Evolutionary conservation across 1,284 basidiomycete genomes (phyloP).

Genomic region (Rhizopogon parksii): DNA sequence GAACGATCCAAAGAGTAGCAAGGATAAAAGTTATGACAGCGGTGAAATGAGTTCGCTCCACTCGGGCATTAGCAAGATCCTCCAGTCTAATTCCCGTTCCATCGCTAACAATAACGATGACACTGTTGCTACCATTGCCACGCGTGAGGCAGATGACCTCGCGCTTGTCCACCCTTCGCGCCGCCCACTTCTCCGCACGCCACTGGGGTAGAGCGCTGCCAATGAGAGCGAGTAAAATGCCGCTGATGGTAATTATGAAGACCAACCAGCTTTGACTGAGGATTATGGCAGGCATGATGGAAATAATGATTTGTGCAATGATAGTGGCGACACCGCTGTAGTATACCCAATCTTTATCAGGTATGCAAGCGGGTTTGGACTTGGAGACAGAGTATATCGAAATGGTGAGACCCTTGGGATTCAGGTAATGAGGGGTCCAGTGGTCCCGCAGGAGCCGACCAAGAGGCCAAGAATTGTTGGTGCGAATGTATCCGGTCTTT

Average conservation of each 20-base stretch:
- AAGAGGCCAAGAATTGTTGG: constrained; percentile 28
- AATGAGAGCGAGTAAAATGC: constrained; percentile 9
- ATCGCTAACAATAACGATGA: constrained; percentile 27
- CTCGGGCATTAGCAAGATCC: constrained; percentile 24
- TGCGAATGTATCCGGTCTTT: constrained; percentile 21
- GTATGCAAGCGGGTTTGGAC: constrained; percentile 13
- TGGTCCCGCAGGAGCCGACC: neutral
- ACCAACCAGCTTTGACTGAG: constrained; percentile 23
- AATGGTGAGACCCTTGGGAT: constrained; percentile 21
- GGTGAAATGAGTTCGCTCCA: constrained; percentile 4
- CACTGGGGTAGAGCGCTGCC: too few species aligned
- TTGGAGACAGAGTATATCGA: constrained; percentile 15
- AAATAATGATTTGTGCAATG: constrained; percentile 23
- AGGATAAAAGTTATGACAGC: neutral
- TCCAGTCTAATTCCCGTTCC: constrained; percentile 22
- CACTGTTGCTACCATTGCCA: constrained; percentile 5
- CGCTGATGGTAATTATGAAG: constrained; percentile 22
- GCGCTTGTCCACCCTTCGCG: constrained; percentile 15
- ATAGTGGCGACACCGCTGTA: constrained; percentile 21
- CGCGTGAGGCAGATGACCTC: constrained; percentile 25
- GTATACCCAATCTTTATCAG: constrained; percentile 26
- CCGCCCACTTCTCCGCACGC: constrained; percentile 18
- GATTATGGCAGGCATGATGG: constrained; percentile 20
- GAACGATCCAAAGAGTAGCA: neutral
- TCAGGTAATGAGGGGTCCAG: constrained; percentile 20